Conservation (phyloP, 345 rosid genomes). For the Citrus unshiu region DNA sequence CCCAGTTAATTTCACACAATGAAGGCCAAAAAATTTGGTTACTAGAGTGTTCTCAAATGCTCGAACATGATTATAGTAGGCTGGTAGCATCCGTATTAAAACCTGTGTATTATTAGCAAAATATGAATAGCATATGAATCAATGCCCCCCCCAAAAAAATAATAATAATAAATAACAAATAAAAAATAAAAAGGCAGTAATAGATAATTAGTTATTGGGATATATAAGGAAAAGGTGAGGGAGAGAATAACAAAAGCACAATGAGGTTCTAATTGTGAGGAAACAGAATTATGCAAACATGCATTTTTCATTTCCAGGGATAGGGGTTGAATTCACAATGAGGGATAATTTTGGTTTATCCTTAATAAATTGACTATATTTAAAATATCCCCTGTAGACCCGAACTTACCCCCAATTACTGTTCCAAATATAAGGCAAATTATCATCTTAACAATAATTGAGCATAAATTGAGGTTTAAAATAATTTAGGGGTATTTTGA, state of each 20-base stretch:
- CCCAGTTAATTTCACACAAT: slow-evolving; percentile 85
- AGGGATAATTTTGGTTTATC: too few relatives aligned
- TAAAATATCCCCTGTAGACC: too few relatives aligned
- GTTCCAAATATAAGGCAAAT: too few relatives aligned
- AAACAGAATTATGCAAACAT: not conserved
- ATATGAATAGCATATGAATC: not conserved
- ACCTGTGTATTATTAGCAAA: slow-evolving; percentile 43
- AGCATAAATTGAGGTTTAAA: too few relatives aligned
- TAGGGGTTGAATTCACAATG: too few relatives aligned
- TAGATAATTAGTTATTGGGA: not conserved
- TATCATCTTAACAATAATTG: too few relatives aligned
- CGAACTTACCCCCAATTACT: too few relatives aligned
- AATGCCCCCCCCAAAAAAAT: not conserved
- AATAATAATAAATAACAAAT: too few relatives aligned
- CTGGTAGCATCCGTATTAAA: slow-evolving; percentile 91
- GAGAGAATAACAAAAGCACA: not conserved
- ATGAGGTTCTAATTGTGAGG: not conserved
- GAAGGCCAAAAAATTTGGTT: slow-evolving; percentile 93
- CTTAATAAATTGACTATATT: too few relatives aligned
- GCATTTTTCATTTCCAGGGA: too few relatives aligned
- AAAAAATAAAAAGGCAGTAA: not conserved
- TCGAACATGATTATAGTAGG: slow-evolving; percentile 90
- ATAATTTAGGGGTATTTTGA: too few relatives aligned
- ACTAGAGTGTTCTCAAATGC: slow-evolving; percentile 85
- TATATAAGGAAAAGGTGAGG: not conserved